These are phyloP conservation scores for Aspergillus bridgeri DNA, from an alignment of 495 filamentous ascomycete genomes.

Conservation along the genomic window DNA sequence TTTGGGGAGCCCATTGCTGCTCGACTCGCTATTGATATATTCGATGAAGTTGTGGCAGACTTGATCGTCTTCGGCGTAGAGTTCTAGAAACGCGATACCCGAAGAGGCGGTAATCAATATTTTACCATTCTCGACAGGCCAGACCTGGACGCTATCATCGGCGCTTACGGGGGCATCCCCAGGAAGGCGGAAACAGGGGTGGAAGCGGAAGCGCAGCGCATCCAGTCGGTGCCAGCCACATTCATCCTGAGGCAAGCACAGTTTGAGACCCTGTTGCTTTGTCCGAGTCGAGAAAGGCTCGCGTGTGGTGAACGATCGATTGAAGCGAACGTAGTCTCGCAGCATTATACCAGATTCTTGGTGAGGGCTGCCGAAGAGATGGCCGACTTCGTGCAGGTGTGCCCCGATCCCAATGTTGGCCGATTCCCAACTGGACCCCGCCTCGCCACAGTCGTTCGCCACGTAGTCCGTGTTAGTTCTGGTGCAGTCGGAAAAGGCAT, in stretches of 20 bases:
- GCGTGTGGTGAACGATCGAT: constrained; percentile 73
- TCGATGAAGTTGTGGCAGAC: constrained; percentile 76
- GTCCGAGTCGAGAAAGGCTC: constrained; percentile 84
- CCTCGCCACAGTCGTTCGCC: constrained; percentile 79
- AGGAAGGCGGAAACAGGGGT: constrained; percentile 85
- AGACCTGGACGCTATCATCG: constrained; percentile 82
- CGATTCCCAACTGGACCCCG: constrained; percentile 86
- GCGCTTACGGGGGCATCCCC: constrained; percentile 61
- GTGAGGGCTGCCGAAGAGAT: constrained; percentile 83
- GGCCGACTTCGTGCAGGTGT: constrained; percentile 84
- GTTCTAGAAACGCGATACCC: constrained; percentile 77
- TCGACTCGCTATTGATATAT: constrained; percentile 61
- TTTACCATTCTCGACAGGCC: constrained; percentile 78
- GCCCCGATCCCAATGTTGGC: constrained; percentile 90
- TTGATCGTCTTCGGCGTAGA: constrained; percentile 72
- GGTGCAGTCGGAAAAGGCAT: constrained; percentile 84
- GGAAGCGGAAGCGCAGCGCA: constrained; percentile 78
- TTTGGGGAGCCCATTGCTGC: constrained; percentile 57
- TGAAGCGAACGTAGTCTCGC: constrained; percentile 76
- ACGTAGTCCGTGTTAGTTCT: constrained; percentile 77
- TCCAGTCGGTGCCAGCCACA: constrained; percentile 89
- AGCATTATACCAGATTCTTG: constrained; percentile 86
- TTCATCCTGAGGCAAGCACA: constrained; percentile 71
- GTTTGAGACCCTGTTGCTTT: constrained; percentile 69
- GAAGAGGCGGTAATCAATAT: constrained; percentile 76